Evolutionary conservation across 495 filamentous ascomycete species (phyloP), one percentile per base, ranked within the genome.

Genomic region (Penicillium diatomitis): DNA sequence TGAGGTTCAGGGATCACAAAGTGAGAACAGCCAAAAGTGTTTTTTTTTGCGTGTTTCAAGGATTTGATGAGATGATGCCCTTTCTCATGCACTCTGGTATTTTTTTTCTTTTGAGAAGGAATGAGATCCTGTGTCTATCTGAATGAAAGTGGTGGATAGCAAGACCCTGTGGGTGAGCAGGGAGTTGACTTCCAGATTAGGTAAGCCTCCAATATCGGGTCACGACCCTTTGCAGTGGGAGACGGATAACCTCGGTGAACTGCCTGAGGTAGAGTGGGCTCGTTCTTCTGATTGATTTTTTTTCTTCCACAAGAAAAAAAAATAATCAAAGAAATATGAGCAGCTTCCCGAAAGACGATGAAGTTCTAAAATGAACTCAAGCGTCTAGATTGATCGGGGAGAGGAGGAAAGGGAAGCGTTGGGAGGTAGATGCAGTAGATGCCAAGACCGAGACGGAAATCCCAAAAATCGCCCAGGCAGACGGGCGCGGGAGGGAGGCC

Each of bases 361-460:
- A 2, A 20, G 33, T 46, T 31, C 29, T 51, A 38, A 29, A 51
- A 33, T 8, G 35, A 48, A 47, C 47, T 48, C 44, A 38, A 41
- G 51, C 41, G 46, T 43, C 44, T 53, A 53, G 44, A 56, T 49
- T 64, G 55, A 47, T 51, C 43, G 49, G 53, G 30, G 46, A 55
- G 55, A 54, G 54, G 49, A 53, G 49, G 54, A 54, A 54, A 47
- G 54, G 54, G 55, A 49, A 56, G 58, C 50, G 58, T 53, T 49
- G n/a, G 58, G 55, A 56, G 20, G 20, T 20, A 20, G 56, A 64
- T 69, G 64, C 64, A 63, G 63, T 63, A 53, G 60, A 61, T 73
- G 71, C 71, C 71, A 74, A 74, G 71, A 74, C 68, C 71, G 65
- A 63, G 56, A 66, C 60, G 58, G 61, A 57, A 68, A 63, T 63